Evolutionary conservation across 306 rosid genomes (phyloP), one percentile per base, ranked within the genome.

Genomic region (Dalbergia cochinchinensis): DNA sequence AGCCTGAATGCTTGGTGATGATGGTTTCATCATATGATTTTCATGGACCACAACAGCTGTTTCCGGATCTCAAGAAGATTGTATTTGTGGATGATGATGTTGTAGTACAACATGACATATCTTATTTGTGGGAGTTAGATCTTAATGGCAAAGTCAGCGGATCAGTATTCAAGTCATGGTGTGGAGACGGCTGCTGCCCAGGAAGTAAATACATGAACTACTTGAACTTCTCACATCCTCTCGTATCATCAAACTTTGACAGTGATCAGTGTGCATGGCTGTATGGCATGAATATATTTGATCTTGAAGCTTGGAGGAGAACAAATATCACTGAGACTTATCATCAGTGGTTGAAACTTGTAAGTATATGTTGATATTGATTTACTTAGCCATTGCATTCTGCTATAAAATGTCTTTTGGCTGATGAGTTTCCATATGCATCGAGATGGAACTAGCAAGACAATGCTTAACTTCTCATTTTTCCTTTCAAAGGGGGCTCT

Each of bases 241-340:
- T 77, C 65, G 83, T 91, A 72, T 93, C 96, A 55, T 89, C 91
- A 69, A 85, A 86, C 78, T 88, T 93, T 18, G 80, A 85, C 26
- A 75, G 26, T 22, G 81, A 85, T 53, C 88, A 68, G 18, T 93
- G 96, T 82, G 90, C 90, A 14, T 93, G 97, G 96, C 85, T 85
- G 71, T 84, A 86, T 69, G 97, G 97, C 54, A 37, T 93, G 80
- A 93, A 93, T 77, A 53, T 93, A 53, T 93, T 91, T 71, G 91
- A 93, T 83, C 94, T 93, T 44, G 89, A 79, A 80, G 96, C 94
- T 77, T 93, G 97, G 97, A 84, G 97, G 88, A 88, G 77, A 78
- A 81, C 92, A 78, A 88, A 87, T 73, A 91, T 93, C 15, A 88
- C 94, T 14, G 71, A 83, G 48, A 91, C 83, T 7, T 88, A 91